Conservation (phyloP, 2,329 filamentous ascomycete species). For the Capronia americana region DNA sequence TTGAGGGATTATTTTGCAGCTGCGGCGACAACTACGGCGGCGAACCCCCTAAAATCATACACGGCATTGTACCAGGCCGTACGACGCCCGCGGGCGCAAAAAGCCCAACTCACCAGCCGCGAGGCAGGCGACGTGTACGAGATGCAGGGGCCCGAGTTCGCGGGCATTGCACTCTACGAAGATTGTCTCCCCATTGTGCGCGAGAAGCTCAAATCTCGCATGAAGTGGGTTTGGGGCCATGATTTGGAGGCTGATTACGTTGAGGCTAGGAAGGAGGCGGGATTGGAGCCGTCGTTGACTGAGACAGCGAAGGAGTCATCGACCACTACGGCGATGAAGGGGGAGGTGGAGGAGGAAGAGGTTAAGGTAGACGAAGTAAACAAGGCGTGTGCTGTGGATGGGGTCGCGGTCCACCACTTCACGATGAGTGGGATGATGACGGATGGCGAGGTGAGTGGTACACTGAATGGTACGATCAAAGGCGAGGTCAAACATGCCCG, state of each 20-base stretch:
- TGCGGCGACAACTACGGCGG: neutral
- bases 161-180: conserved; percentile 44
- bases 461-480: too few relatives aligned
- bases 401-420: too few relatives aligned
- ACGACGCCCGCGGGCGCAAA: conserved; percentile 28
- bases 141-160: conserved; percentile 45
- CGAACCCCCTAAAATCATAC: conserved; percentile 37
- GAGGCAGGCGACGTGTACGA: conserved; percentile 44
- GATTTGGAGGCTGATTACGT: conserved; percentile 43
- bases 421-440: too few relatives aligned
- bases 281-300: neutral
- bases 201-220: conserved; percentile 40
- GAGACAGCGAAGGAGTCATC: neutral
- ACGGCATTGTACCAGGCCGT: conserved; percentile 23
- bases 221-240: conserved; percentile 46
- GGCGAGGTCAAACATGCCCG: too few relatives aligned
- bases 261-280: conserved; percentile 7
- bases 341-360: neutral
- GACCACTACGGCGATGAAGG: neutral
- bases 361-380: neutral
- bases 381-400: too few relatives aligned
- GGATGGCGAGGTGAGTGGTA: too few relatives aligned
- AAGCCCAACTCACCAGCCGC: conserved; percentile 21
- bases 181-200: conserved; percentile 46
- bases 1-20: conserved; percentile 24